Percentiles rank a stretch among this genome's conserved stretches.
Evolutionary conservation across 345 rosid species (phyloP).

Genomic region (Erucastrum elatum): DNA sequence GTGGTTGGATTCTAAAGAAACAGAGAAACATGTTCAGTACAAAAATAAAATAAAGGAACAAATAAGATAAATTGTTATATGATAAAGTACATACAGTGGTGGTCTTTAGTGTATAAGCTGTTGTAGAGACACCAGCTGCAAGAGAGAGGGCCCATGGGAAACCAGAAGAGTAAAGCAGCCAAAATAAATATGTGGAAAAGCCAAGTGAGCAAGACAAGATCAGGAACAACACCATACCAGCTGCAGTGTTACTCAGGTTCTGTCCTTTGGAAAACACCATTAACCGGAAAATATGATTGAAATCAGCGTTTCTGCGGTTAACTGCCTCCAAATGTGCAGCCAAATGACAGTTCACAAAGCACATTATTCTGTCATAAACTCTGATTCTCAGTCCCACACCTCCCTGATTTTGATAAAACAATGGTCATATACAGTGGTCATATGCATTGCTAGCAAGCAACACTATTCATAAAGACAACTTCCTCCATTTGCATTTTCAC

Average conservation of each 20-base stretch:
- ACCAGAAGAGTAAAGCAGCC: slow-evolving; percentile 90
- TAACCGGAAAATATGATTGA: slow-evolving; percentile 66
- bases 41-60: neutral
- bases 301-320: slow-evolving; percentile 72
- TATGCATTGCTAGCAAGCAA: neutral
- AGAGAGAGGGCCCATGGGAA: slow-evolving; percentile 75
- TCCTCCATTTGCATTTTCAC: neutral
- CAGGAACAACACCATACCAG: slow-evolving; percentile 92
- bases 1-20: slow-evolving; percentile 30
- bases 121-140: slow-evolving; percentile 82
- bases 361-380: slow-evolving; percentile 74
- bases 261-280: slow-evolving; percentile 64
- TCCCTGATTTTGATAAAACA: slow-evolving; percentile 50
- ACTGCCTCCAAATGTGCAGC: slow-evolving; percentile 90
- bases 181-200: slow-evolving; percentile 73
- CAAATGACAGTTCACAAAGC: slow-evolving; percentile 81
- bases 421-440: neutral
- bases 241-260: slow-evolving; percentile 47
- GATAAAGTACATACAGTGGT: slow-evolving; percentile 59
- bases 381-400: slow-evolving; percentile 84
- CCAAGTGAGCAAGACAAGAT: slow-evolving; percentile 87
- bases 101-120: slow-evolving; percentile 55
- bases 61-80: neutral
- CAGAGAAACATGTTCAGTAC: slow-evolving; percentile 30
- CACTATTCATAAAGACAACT: neutral